Evolutionary conservation across 179 eudicot genomes (phyloP).

Genomic region (Monotropa hypopitys): DNA sequence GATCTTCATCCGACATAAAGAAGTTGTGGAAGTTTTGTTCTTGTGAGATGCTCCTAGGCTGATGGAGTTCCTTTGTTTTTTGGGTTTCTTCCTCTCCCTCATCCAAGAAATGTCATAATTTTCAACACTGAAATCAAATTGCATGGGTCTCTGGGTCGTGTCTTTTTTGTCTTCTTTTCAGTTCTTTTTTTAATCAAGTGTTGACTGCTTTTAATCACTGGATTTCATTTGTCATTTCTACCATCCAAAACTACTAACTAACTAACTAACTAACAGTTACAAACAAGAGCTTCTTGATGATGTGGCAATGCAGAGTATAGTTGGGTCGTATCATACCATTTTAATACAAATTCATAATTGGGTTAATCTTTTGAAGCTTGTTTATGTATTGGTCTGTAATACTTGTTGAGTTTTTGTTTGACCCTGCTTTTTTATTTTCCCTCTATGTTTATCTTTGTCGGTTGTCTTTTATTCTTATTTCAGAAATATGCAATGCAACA

Average conservation of each 20-base stretch:
- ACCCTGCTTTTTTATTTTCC: background rate
- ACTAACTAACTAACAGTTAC: too few species aligned
- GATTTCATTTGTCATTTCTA: background rate
- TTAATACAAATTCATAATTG: background rate
- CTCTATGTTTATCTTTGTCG: background rate
- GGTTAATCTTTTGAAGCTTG: background rate
- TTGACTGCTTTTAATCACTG: background rate
- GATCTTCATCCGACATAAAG: background rate
- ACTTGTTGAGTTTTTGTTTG: background rate
- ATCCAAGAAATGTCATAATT: background rate
- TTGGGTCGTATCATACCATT: background rate
- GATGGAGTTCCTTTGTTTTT: background rate
- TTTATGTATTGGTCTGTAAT: background rate
- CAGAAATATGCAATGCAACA: slow-evolving; percentile 96
- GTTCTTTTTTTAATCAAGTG: background rate
- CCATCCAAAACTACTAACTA: too few species aligned
- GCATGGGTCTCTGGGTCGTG: background rate
- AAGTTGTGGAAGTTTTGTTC: background rate
- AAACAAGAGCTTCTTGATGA: too few species aligned
- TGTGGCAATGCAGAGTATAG: too few species aligned
- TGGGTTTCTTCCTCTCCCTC: too few species aligned
- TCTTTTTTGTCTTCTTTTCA: background rate
- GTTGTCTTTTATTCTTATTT: slow-evolving; percentile 12
- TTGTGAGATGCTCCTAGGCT: background rate
- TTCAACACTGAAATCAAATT: background rate